Base-by-base conservation (phyloP, 768 basidiomycete species). In the Boletus rubroflammeus region DNA sequence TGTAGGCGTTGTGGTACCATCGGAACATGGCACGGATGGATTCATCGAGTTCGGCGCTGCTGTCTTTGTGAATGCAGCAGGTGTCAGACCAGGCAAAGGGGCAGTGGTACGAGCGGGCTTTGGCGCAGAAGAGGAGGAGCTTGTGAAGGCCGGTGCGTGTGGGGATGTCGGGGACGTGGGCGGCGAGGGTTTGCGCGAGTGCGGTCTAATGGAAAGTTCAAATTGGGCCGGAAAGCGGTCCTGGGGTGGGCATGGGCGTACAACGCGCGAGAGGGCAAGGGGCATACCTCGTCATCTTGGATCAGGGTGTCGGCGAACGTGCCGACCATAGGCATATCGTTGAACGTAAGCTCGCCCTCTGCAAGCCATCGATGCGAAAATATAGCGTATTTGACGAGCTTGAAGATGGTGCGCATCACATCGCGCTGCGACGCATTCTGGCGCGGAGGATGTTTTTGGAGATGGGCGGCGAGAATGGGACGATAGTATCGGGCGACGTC, bases 11-110 rank as follows among this genome's bases (percentile, higher is more conserved):
- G 36, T 46, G 55, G 51, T 67, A 67, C 66, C 66, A 67, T n/a
- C 45, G 43, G 53, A 63, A 63, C 67, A 67, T 67, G 48, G 67
- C 59, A 13, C 55, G 55, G 25, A 67, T 61, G 41, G 66, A 58
- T 41, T 67, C 66, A 3, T 59, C 59, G 17, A 65, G 56, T 35
- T 67, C 62, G 11, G 64, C 54, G 36, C 60, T 67, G 43, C 58
- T 67, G 25, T 39, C 26, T 26, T 65, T 67, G 49, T 65, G 43
- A 51, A 68, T 60, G 26, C 67, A 67, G 25, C 55, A 57, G 0
- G 64, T 67, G 21, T 65, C 66, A 0, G 56, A 57, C 66, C 63
- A 67, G 31, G 49, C 64, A 23, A 51, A 56, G 3, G 21, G 41
- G 50, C 56, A 58, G 3, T 32, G 25, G 23, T 51, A 54, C 44